Evolutionary conservation across 2,329 filamentous ascomycete species (phyloP).

Genomic region (Exophiala lecanii-corni): DNA sequence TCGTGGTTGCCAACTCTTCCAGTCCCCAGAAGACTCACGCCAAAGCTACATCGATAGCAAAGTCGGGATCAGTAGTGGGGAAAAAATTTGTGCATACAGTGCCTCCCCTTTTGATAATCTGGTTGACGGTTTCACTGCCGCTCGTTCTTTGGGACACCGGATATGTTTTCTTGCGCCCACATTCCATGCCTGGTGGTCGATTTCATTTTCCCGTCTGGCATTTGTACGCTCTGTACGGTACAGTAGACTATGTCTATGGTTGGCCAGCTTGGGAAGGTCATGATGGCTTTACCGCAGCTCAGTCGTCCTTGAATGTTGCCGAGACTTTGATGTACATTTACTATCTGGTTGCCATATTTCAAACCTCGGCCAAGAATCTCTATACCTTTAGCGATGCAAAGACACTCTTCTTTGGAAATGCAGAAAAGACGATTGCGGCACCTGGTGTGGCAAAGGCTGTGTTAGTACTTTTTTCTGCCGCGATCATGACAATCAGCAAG

Average conservation of each 20-base stretch:
- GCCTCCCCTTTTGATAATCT: slow-evolving; percentile 57
- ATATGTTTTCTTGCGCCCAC: slow-evolving; percentile 75
- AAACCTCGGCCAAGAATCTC: slow-evolving; percentile 5
- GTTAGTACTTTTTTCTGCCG: slow-evolving; percentile 55
- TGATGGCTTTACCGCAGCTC: slow-evolving; percentile 74
- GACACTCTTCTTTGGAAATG: slow-evolving; percentile 23
- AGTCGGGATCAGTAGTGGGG: slow-evolving; percentile 13
- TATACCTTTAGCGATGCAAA: slow-evolving; percentile 35
- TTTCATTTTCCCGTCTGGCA: slow-evolving; percentile 68
- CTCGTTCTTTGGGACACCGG: slow-evolving; percentile 75
- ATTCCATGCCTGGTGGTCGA: slow-evolving; percentile 72
- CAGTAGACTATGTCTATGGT: slow-evolving; percentile 77
- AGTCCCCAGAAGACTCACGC: slow-evolving; percentile 19
- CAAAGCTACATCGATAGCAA: slow-evolving; percentile 22
- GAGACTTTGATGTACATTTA: slow-evolving; percentile 62
- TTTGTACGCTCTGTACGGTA: slow-evolving; percentile 76
- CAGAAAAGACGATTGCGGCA: slow-evolving; percentile 25
- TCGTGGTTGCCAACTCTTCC: slow-evolving; percentile 1
- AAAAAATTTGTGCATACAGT: slow-evolving; percentile 55
- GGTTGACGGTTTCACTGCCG: slow-evolving; percentile 70
- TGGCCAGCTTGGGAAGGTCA: slow-evolving; percentile 62
- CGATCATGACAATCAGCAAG: slow-evolving; percentile 63
- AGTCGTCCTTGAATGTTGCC: slow-evolving; percentile 63
- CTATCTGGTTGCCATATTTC: slow-evolving; percentile 46
- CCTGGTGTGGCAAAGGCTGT: slow-evolving; percentile 50